Evolutionary conservation across 495 filamentous ascomycete species (phyloP).

Genomic region (Xanthoparmelia taractica): DNA sequence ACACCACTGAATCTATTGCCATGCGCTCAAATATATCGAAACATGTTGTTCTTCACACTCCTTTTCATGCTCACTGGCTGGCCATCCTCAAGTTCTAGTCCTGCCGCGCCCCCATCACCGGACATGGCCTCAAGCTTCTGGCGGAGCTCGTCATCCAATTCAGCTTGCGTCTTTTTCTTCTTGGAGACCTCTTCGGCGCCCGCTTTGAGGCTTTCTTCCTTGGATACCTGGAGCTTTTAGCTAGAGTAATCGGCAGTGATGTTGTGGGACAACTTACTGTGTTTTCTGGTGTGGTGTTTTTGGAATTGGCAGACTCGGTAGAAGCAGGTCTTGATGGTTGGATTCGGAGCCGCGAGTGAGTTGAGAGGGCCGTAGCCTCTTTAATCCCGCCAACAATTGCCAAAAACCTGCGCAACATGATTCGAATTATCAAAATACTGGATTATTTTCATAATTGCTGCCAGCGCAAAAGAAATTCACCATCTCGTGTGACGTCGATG

Average conservation of each 20-base stretch:
- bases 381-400: neutral
- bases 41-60: conserved; percentile 72
- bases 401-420: neutral
- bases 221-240: neutral
- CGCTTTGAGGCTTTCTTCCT: neutral
- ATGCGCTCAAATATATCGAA: conserved; percentile 49
- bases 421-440: neutral
- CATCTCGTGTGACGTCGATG: conserved; percentile 11
- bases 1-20: too few species aligned
- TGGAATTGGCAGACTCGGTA: neutral
- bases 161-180: conserved; percentile 43
- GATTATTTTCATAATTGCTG: neutral
- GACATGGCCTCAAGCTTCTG: conserved; percentile 59
- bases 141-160: conserved; percentile 62
- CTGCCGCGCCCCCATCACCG: conserved; percentile 69
- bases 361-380: neutral
- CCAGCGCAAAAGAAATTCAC: neutral
- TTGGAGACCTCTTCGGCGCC: conserved; percentile 5
- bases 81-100: conserved; percentile 73
- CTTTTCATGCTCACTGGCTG: conserved; percentile 69
- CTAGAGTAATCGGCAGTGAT: neutral
- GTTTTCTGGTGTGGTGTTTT: neutral
- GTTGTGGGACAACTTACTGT: neutral
- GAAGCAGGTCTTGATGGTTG: neutral
- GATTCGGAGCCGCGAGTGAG: neutral